Percentiles rank a stretch among this genome's conserved stretches.
phyloP scores from a whole-genome alignment of 306 rosid genomes.

The Quercus rubra region DNA sequence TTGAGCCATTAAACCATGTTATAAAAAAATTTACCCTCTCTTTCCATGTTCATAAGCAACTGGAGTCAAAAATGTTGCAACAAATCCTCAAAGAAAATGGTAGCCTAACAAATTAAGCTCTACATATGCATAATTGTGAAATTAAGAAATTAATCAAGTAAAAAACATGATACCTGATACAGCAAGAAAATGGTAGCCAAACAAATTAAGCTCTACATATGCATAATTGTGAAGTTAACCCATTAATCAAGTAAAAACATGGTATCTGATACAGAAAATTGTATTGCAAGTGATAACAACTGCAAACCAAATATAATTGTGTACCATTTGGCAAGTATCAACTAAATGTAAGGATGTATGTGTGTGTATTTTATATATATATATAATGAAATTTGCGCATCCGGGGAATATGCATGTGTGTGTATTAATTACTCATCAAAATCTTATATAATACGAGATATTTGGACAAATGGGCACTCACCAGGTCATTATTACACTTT shows the following conservation, averaged over 20 bases:
- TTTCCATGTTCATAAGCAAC: not conserved
- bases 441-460: constrained; percentile 1
- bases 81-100: not conserved
- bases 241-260: no score
- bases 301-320: not conserved
- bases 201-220: not conserved
- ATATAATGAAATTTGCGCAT: no score
- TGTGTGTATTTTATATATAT: no score
- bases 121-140: not conserved
- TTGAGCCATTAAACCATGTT: no score
- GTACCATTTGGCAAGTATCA: not conserved
- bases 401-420: no score
- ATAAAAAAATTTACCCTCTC: not conserved
- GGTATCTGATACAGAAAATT: not conserved
- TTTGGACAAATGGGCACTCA: constrained; percentile 25
- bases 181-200: not conserved
- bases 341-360: not conserved
- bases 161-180: not conserved
- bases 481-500: constrained; percentile 92
- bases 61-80: not conserved
- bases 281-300: not conserved
- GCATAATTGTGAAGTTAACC: no score
- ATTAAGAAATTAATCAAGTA: no score
- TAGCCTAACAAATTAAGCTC: not conserved
- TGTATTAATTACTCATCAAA: not conserved